These are phyloP conservation scores for Picea sitchensis DNA, from an alignment of 75 land plant species.

Conservation along the genomic window DNA sequence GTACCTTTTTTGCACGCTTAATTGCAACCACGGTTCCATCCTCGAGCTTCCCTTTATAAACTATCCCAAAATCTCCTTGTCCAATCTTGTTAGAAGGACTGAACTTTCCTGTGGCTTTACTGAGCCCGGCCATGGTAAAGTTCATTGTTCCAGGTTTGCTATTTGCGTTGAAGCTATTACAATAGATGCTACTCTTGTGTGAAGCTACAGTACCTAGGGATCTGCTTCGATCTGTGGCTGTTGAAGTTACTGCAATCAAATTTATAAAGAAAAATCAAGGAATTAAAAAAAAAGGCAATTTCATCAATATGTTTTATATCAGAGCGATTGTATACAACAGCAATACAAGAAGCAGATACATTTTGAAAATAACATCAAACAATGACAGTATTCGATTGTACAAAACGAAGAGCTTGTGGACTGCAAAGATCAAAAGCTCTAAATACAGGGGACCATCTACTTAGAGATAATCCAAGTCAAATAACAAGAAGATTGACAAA, in stretches of 20 bases:
- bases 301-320: background rate
- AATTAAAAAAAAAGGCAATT: background rate
- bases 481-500: background rate
- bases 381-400: background rate
- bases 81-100: constrained; percentile 55
- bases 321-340: background rate
- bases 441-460: background rate
- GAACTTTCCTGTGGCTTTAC: constrained; percentile 64
- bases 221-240: constrained; percentile 3
- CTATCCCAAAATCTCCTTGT: constrained; percentile 70
- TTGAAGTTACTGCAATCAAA: constrained; percentile 1
- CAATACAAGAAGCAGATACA: background rate
- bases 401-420: background rate
- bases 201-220: background rate
- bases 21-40: constrained; percentile 76
- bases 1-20: constrained; percentile 74
- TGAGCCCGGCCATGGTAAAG: constrained; percentile 56
- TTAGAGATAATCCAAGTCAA: background rate
- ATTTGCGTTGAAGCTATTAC: background rate
- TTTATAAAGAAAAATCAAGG: background rate
- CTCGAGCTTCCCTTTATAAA: constrained; percentile 72
- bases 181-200: background rate
- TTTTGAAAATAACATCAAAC: background rate
- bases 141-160: constrained; percentile 4
- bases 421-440: background rate